These are phyloP conservation scores for Panicum miliaceum DNA, from an alignment of 176 grass and related monocot species.

Conservation along the genomic window DNA sequence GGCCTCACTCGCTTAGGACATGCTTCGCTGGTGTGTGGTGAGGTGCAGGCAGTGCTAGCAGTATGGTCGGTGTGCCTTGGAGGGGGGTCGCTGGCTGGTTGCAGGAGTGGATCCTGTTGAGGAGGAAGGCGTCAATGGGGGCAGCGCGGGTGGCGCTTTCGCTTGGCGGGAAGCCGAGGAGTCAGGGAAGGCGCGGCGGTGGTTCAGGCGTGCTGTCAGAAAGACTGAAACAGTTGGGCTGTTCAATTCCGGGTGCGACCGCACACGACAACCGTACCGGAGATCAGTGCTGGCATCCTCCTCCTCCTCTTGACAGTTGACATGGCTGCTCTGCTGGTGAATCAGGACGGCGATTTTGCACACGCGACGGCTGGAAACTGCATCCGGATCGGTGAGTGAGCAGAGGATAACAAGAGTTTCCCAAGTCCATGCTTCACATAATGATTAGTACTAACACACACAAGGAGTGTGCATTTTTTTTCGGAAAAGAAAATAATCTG, in stretches of 20 bases:
- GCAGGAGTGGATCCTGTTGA: background rate
- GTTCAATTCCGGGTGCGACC: slow-evolving; percentile 40
- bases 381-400: background rate
- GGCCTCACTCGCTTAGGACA: background rate
- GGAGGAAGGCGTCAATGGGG: background rate
- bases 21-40: background rate
- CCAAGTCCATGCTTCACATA: background rate
- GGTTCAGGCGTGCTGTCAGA: slow-evolving; percentile 43
- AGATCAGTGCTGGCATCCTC: slow-evolving; percentile 7
- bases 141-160: slow-evolving; percentile 52
- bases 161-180: background rate
- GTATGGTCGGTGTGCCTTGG: slow-evolving; percentile 5
- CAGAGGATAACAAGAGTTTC: background rate
- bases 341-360: background rate
- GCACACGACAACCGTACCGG: slow-evolving; percentile 3
- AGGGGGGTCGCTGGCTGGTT: background rate
- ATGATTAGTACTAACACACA: background rate
- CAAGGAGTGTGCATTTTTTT: background rate
- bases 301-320: background rate
- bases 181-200: slow-evolving; percentile 15
- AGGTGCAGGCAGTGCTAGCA: background rate
- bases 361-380: background rate
- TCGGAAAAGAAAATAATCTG: background rate
- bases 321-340: background rate
- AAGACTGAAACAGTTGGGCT: slow-evolving; percentile 36